These are phyloP conservation scores for Colletotrichum godetiae DNA, from an alignment of 2,329 filamentous ascomycete genomes.

Conservation along the genomic window DNA sequence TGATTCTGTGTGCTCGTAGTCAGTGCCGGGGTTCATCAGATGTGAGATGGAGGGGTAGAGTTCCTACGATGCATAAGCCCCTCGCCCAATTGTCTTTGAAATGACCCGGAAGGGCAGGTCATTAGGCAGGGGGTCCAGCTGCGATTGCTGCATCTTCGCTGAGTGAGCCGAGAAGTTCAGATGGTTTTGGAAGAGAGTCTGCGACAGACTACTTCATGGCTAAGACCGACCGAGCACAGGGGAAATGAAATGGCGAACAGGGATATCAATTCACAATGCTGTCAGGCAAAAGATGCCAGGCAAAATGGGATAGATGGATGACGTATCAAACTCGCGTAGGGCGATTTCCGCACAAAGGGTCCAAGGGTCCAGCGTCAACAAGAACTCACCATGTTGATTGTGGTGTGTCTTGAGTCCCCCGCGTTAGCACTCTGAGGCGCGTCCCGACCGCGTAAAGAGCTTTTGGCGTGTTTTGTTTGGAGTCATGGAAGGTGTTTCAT, in stretches of 20 bases:
- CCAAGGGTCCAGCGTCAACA: slow-evolving; percentile 15
- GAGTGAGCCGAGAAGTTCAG: slow-evolving; percentile 20
- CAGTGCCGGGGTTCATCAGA: slow-evolving; percentile 20
- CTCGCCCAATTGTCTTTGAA: slow-evolving; percentile 95
- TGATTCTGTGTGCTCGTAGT: slow-evolving; percentile 71
- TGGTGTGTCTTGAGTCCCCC: slow-evolving; percentile 4
- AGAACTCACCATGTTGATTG: slow-evolving; percentile 21
- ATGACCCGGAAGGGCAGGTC: slow-evolving; percentile 94
- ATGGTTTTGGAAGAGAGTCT: slow-evolving; percentile 13
- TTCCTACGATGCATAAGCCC: slow-evolving; percentile 93
- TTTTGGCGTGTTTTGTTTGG: slow-evolving; percentile 28
- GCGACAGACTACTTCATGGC: slow-evolving; percentile 20
- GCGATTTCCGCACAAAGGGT: slow-evolving; percentile 19
- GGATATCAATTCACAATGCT: slow-evolving; percentile 27
- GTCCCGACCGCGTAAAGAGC: slow-evolving; percentile 37
- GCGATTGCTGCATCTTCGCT: slow-evolving; percentile 75
- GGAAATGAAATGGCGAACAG: slow-evolving; percentile 28
- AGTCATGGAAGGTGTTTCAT: slow-evolving; percentile 9
- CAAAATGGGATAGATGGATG: slow-evolving; percentile 6
- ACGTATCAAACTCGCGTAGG: slow-evolving; percentile 7
- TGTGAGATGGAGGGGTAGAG: slow-evolving; percentile 11
- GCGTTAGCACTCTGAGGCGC: slow-evolving; percentile 17
- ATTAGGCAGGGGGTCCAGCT: slow-evolving; percentile 85
- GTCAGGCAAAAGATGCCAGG: slow-evolving; percentile 8
- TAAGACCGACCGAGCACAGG: slow-evolving; percentile 5